Base-by-base conservation (phyloP, 345 rosid species). In the Dipteronia sinensis region DNA sequence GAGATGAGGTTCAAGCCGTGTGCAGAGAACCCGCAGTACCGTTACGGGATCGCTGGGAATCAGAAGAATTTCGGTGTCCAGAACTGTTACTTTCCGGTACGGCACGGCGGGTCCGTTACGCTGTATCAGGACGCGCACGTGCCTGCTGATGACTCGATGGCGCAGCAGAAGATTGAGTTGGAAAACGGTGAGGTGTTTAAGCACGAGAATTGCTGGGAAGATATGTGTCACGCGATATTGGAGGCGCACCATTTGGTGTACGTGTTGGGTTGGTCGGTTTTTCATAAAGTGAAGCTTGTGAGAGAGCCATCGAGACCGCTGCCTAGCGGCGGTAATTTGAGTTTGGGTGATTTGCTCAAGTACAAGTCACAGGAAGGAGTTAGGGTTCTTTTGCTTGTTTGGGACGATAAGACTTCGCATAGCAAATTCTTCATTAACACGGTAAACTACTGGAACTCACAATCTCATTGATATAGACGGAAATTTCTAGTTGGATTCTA, bases 341-440 rank as follows among this genome's bases (percentile, higher is more conserved):
- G 23, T 71, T 84, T 94, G 61, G 97, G 98, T 53, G 94, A 94
- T 47, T 70, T 92, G 75, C 81, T 94, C 13, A 92, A 89, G 83
- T 94, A 94, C 65, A 94, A 94, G 71, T 91, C 96, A 2, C 84
- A 94, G 58, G 97, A 94, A 86, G 98, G 98, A 23, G 97, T 93
- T 25, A 76, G 97, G 58, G 98, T 94, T 17, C 67, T 94, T 75
- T 77, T 94, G 74, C 72, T 94, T 79, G 94, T 94, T 47, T 94
- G 98, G 98, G 98, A 94, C 77, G 98, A 94, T n/a, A 93, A 88
- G 85, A 92, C 97, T 66, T 94, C 98, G 15, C 97, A 91, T 51
- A 85, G 80, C 79, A 94, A 88, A 70, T 90, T 91, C 77, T 85
- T 90, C 83, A 78, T 94, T 51, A 85, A 87, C 15, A 94, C 97